These are phyloP conservation scores for Heterobasidion occidentale DNA, from an alignment of 1,284 basidiomycete species.

Conservation along the genomic window DNA sequence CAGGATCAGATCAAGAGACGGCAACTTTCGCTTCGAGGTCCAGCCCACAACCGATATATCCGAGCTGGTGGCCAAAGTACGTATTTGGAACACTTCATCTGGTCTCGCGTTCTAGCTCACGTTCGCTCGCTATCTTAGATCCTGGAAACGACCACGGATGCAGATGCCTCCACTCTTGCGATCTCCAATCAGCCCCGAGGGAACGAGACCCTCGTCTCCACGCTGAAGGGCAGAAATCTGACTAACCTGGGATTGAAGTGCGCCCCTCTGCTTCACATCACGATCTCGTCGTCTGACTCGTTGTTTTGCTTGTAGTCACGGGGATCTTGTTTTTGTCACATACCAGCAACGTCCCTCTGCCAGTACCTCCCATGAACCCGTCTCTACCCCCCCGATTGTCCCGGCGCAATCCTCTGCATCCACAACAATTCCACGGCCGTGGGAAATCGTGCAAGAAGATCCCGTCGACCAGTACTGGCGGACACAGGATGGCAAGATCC, in stretches of 20 bases:
- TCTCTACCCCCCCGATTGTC: conserved; percentile 11
- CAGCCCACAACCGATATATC: conserved; percentile 63
- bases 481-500: conserved; percentile 81
- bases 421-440: conserved; percentile 37
- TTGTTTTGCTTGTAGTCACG: conserved; percentile 55
- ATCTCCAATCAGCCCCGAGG: conserved; percentile 91
- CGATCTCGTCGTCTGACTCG: background rate
- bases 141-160: conserved; percentile 57
- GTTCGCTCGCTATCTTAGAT: conserved; percentile 32
- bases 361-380: conserved; percentile 13
- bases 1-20: conserved; percentile 89
- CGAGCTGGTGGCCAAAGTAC: conserved; percentile 53
- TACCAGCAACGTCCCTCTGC: conserved; percentile 50
- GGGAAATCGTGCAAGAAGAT: conserved; percentile 77
- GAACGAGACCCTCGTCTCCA: conserved; percentile 66
- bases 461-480: conserved; percentile 86
- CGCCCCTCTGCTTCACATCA: conserved; percentile 18
- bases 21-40: conserved; percentile 87
- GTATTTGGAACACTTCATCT: background rate
- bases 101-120: no score
- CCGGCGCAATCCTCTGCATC: conserved; percentile 9
- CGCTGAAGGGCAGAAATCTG: conserved; percentile 64
- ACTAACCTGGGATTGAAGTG: conserved; percentile 82
- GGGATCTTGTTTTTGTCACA: conserved; percentile 84
- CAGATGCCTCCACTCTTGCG: conserved; percentile 67